These are phyloP conservation scores for Aureobasidium sp. DNA, from an alignment of 2,329 filamentous ascomycete genomes.

Conservation along the genomic window DNA sequence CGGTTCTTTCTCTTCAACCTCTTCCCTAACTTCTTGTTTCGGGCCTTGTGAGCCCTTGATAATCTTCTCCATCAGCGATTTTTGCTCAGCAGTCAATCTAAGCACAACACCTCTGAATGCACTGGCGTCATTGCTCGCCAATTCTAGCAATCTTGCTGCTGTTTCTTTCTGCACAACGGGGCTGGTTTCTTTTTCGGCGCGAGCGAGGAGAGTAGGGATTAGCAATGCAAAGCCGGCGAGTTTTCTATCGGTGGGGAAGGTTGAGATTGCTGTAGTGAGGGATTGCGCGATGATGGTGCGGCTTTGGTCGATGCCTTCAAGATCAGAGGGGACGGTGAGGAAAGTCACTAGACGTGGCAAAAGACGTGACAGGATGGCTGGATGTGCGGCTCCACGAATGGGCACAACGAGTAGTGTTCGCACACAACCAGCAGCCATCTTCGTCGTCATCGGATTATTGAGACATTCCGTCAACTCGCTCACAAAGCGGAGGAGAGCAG, in stretches of 20 bases:
- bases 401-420: conserved; percentile 63
- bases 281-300: conserved; percentile 63
- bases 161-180: conserved; percentile 58
- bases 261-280: conserved; percentile 61
- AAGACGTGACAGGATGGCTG: conserved; percentile 65
- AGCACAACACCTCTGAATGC: conserved; percentile 68
- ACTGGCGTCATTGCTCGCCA: conserved; percentile 65
- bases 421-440: conserved; percentile 83
- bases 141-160: conserved; percentile 65
- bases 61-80: conserved; percentile 62
- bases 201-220: conserved; percentile 68
- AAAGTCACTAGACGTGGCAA: conserved; percentile 70
- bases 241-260: conserved; percentile 30
- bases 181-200: conserved; percentile 45
- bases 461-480: conserved; percentile 81
- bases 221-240: conserved; percentile 64
- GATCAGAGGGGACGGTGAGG: conserved; percentile 50
- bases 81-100: conserved; percentile 61
- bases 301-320: conserved; percentile 72
- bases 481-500: conserved; percentile 53
- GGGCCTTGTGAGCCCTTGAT: conserved; percentile 37
- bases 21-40: conserved; percentile 36
- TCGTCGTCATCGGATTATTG: conserved; percentile 70
- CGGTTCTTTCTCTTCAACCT: conserved; percentile 48
- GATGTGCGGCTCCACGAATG: conserved; percentile 49